Conservation (phyloP, 1,284 basidiomycete genomes). For the Trametes hirsuta region DNA sequence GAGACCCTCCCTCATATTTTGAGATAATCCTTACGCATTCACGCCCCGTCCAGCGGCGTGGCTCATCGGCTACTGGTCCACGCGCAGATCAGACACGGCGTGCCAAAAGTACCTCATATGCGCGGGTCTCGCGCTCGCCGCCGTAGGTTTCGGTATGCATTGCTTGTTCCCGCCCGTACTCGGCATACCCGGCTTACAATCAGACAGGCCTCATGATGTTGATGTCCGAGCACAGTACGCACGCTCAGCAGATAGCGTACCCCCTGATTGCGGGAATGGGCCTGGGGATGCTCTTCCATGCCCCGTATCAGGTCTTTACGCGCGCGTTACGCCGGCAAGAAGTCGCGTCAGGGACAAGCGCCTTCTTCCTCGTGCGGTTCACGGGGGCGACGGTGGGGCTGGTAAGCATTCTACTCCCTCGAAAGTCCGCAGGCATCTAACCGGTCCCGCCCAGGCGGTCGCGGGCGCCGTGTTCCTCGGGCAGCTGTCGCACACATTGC, state of each 20-base stretch:
- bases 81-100: conserved; percentile 54
- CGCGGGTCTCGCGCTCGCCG: conserved; percentile 61
- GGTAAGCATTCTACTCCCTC: conserved; percentile 45
- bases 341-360: conserved; percentile 77
- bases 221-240: conserved; percentile 54
- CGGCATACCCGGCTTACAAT: conserved; percentile 7
- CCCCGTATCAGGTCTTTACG: conserved; percentile 78
- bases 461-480: conserved; percentile 76
- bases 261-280: conserved; percentile 76
- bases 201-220: conserved; percentile 63
- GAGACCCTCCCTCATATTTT: conserved; percentile 12
- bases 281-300: conserved; percentile 79
- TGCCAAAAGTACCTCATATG: conserved; percentile 68
- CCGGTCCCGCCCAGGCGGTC: conserved; percentile 53
- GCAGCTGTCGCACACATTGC: conserved; percentile 51
- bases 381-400: conserved; percentile 80
- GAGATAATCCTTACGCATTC: conserved; percentile 14
- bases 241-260: conserved; percentile 51
- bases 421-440: conserved; percentile 17
- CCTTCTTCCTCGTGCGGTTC: conserved; percentile 82
- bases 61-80: conserved; percentile 70
- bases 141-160: conserved; percentile 71
- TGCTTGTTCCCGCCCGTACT: conserved; percentile 17
- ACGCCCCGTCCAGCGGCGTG: conserved; percentile 52
- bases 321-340: conserved; percentile 63